These are phyloP conservation scores for Pleomassaria siparia DNA, from an alignment of 2,329 filamentous ascomycete genomes.

Conservation along the genomic window DNA sequence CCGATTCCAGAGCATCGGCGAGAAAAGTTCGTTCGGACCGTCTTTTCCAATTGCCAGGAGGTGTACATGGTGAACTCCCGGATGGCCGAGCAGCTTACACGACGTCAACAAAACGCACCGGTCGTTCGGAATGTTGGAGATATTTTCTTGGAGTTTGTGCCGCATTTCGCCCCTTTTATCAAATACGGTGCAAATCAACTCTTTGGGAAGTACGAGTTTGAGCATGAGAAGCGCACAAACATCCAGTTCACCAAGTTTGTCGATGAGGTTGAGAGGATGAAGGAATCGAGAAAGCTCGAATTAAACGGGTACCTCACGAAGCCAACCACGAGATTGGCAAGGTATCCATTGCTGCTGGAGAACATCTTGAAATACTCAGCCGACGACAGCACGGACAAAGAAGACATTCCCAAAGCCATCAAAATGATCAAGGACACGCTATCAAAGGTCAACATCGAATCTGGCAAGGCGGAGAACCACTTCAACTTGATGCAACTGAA, in stretches of 20 bases:
- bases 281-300: constrained; percentile 95
- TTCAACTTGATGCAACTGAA: constrained; percentile 94
- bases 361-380: constrained; percentile 90
- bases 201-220: constrained; percentile 96
- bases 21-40: constrained; percentile 88
- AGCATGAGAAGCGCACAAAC: constrained; percentile 89
- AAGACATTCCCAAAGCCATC: constrained; percentile 89
- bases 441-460: constrained; percentile 87
- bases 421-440: constrained; percentile 84
- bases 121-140: constrained; percentile 90
- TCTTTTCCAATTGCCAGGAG: constrained; percentile 95
- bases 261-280: constrained; percentile 92
- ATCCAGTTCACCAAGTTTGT: constrained; percentile 86
- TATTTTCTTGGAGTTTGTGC: constrained; percentile 89
- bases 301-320: constrained; percentile 98
- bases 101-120: constrained; percentile 84
- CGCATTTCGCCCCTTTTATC: constrained; percentile 94
- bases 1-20: constrained; percentile 86
- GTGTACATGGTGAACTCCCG: constrained; percentile 89
- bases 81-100: constrained; percentile 84
- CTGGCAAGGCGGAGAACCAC: constrained; percentile 94
- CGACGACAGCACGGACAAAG: constrained; percentile 83
- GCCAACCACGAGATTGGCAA: constrained; percentile 89
- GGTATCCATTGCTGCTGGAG: constrained; percentile 90
- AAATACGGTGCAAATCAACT: constrained; percentile 94